These are phyloP conservation scores for Solioccasus polychromus DNA, from an alignment of 768 basidiomycete genomes.

Conservation along the genomic window DNA sequence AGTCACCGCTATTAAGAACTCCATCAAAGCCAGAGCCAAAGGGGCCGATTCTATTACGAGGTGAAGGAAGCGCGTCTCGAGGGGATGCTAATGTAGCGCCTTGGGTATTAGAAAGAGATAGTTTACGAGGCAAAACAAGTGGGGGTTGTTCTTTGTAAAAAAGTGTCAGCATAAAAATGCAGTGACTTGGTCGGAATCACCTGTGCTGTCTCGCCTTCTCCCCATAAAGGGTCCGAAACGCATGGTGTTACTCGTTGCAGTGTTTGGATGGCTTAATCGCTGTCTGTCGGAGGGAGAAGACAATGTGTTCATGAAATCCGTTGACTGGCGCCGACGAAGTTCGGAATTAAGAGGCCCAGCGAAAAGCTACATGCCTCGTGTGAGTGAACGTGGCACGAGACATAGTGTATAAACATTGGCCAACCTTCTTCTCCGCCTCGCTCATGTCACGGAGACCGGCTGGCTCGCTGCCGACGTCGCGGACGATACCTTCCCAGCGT, in stretches of 20 bases:
- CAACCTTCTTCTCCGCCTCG: constrained; percentile 86
- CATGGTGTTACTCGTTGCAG: constrained; percentile 51
- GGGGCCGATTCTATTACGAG: constrained; percentile 58
- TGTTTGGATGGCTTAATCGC: constrained; percentile 49
- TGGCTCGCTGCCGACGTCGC: constrained; percentile 71
- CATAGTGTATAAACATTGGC: constrained; percentile 16
- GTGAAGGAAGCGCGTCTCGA: constrained; percentile 62
- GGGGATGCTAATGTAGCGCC: constrained; percentile 47
- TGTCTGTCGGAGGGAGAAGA: constrained; percentile 58
- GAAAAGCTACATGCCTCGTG: constrained; percentile 59
- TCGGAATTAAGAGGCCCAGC: constrained; percentile 81
- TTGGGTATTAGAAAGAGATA: constrained; percentile 64
- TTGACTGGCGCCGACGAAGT: constrained; percentile 80
- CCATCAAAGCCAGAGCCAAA: constrained; percentile 68
- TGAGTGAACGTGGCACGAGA: constrained; percentile 23
- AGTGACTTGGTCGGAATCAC: constrained; percentile 32
- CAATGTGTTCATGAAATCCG: constrained; percentile 64
- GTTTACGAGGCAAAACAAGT: constrained; percentile 57
- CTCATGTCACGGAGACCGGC: constrained; percentile 73
- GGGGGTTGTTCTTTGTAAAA: constrained; percentile 53
- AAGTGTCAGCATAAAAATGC: constrained; percentile 5
- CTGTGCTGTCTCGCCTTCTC: constrained; percentile 69
- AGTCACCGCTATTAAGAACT: constrained; percentile 62
- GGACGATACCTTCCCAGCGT: constrained; percentile 85
- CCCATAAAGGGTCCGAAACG: constrained; percentile 57